phyloP scores from a whole-genome alignment of 768 basidiomycete genomes.

The Leccinum obscurum region DNA sequence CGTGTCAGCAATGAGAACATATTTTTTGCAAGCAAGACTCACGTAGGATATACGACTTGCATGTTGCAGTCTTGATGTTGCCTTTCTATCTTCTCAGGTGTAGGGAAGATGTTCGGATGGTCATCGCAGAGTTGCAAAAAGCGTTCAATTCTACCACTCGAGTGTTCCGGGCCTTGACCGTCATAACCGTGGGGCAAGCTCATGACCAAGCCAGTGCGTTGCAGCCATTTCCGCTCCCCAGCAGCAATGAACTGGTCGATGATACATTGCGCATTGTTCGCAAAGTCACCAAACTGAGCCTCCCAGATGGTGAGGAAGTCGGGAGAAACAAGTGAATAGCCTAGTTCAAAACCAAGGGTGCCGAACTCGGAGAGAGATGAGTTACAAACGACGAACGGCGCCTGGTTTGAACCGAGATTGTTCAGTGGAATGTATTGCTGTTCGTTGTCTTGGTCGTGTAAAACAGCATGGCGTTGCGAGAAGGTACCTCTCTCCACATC shows the following conservation, averaged over 20 bases:
- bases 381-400: slow-evolving; percentile 94
- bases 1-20: slow-evolving; percentile 10
- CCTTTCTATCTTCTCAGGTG: slow-evolving; percentile 83
- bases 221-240: slow-evolving; percentile 97
- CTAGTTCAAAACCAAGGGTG: slow-evolving; percentile 93
- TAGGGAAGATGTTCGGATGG: slow-evolving; percentile 89
- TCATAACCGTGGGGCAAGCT: slow-evolving; percentile 95
- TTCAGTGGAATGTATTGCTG: slow-evolving; percentile 87
- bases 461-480: slow-evolving; percentile 95
- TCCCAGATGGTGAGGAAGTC: slow-evolving; percentile 95
- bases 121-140: slow-evolving; percentile 99
- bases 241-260: slow-evolving; percentile 99
- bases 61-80: slow-evolving; percentile 99
- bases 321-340: slow-evolving; percentile 97
- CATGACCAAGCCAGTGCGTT: slow-evolving; percentile 88
- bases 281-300: slow-evolving; percentile 98
- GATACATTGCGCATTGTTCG: slow-evolving; percentile 95
- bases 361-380: slow-evolving; percentile 96
- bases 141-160: slow-evolving; percentile 90
- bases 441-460: slow-evolving; percentile 95
- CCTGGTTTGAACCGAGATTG: slow-evolving; percentile 84
- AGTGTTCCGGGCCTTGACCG: slow-evolving; percentile 98
- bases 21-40: slow-evolving; percentile 32
- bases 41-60: slow-evolving; percentile 98
- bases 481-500: slow-evolving; percentile 99